phyloP scores from a whole-genome alignment of 1,284 basidiomycete species.

The Afroboletus lepidellus region DNA sequence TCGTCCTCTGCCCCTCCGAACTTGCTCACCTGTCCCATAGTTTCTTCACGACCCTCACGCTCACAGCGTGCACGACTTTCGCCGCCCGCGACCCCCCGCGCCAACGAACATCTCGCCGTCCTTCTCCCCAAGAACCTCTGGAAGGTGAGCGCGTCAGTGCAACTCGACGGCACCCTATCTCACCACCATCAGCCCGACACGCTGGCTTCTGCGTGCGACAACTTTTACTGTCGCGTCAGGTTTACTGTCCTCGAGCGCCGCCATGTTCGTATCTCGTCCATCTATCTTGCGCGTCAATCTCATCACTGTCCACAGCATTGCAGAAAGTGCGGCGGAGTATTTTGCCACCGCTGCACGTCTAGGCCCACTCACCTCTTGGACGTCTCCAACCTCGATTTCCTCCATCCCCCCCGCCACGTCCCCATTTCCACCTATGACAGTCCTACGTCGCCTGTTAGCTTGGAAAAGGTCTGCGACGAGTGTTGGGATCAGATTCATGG shows the following conservation, averaged over 20 bases:
- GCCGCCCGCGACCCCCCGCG: conserved; percentile 28
- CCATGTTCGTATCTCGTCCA: conserved; percentile 50
- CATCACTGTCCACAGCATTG: conserved; percentile 54
- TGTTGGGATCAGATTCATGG: conserved; percentile 73
- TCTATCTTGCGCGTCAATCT: conserved; percentile 18
- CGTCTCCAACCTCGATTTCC: conserved; percentile 62
- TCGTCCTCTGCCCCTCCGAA: neutral
- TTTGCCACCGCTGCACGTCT: conserved; percentile 59
- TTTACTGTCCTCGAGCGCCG: conserved; percentile 70
- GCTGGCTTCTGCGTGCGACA: conserved; percentile 62
- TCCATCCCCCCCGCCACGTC: conserved; percentile 64
- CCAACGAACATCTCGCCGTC: conserved; percentile 76
- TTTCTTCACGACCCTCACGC: conserved; percentile 22
- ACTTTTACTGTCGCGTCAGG: conserved; percentile 58
- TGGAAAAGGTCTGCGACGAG: conserved; percentile 65
- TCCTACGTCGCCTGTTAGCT: conserved; percentile 50
- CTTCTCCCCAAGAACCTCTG: conserved; percentile 64
- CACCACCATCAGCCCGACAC: conserved; percentile 53
- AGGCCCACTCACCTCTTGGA: conserved; percentile 62
- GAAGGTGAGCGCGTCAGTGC: conserved; percentile 52
- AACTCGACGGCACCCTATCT: neutral
- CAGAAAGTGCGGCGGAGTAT: conserved; percentile 77
- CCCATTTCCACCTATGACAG: conserved; percentile 55
- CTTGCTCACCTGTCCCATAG: conserved; percentile 12
- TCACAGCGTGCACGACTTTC: conserved; percentile 16